Conservation (phyloP, 2,329 filamentous ascomycete genomes). For the Camptophora hylomeconis region DNA sequence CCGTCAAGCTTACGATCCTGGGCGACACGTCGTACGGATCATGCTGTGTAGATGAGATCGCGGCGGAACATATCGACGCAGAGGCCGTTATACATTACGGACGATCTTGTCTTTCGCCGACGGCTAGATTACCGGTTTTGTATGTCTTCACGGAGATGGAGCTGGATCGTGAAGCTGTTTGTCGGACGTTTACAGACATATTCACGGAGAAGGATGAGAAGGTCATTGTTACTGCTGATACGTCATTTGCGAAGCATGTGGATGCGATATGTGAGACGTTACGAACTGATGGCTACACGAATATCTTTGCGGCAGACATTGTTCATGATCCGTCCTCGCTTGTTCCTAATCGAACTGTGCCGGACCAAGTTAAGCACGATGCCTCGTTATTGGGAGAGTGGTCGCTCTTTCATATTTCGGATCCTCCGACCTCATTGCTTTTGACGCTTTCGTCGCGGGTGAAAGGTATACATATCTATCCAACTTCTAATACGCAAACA, state of each 20-base stretch:
- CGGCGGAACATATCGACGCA: slow-evolving; percentile 82
- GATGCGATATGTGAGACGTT: slow-evolving; percentile 43
- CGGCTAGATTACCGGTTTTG: slow-evolving; percentile 71
- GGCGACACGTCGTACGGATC: slow-evolving; percentile 94
- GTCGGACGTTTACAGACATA: slow-evolving; percentile 51
- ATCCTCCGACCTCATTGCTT: slow-evolving; percentile 68
- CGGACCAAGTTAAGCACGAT: slow-evolving; percentile 33
- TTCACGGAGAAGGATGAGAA: slow-evolving; percentile 53
- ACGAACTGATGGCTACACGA: slow-evolving; percentile 50
- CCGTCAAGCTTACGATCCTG: slow-evolving; percentile 58
- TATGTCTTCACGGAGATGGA: slow-evolving; percentile 73
- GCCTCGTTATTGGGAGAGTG: slow-evolving; percentile 47
- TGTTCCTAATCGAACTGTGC: slow-evolving; percentile 72
- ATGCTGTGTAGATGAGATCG: slow-evolving; percentile 94
- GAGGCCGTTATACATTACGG: slow-evolving; percentile 93
- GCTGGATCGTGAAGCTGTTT: slow-evolving; percentile 48
- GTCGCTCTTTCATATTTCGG: slow-evolving; percentile 72
- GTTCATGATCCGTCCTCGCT: slow-evolving; percentile 64
- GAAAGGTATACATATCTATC: slow-evolving; percentile 61
- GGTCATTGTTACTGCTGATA: slow-evolving; percentile 74
- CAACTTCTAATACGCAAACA: slow-evolving; percentile 14
- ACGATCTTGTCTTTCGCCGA: slow-evolving; percentile 80
- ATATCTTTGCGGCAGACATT: slow-evolving; percentile 57
- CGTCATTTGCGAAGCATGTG: slow-evolving; percentile 72
- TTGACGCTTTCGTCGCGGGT: slow-evolving; percentile 78